Conservation (phyloP, 2,329 filamentous ascomycete genomes). For the Podosphaera leucotricha region DNA sequence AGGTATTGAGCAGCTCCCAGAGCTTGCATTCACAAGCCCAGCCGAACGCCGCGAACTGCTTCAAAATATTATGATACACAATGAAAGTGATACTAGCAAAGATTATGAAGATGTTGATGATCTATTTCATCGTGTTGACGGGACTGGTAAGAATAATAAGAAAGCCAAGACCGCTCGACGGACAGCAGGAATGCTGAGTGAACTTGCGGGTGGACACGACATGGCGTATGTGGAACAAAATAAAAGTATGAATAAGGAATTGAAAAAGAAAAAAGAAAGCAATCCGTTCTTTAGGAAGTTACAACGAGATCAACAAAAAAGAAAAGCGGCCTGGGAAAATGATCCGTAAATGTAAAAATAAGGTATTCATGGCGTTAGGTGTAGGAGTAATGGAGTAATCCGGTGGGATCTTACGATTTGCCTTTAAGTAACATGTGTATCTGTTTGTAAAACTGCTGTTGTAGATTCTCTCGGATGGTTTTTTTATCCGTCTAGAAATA, state of each 20-base stretch:
- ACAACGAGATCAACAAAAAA: slow-evolving; percentile 33
- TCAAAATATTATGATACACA: slow-evolving; percentile 71
- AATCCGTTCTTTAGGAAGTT: slow-evolving; percentile 43
- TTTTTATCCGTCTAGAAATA: background rate
- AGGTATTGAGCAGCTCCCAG: slow-evolving; percentile 65
- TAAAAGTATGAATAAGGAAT: slow-evolving; percentile 42
- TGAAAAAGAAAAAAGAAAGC: slow-evolving; percentile 37
- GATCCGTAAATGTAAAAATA: slow-evolving; percentile 1
- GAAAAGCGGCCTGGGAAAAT: slow-evolving; percentile 20
- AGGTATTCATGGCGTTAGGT: background rate
- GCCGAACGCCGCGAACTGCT: slow-evolving; percentile 67
- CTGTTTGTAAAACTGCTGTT: background rate
- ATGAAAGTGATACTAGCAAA: slow-evolving; percentile 24
- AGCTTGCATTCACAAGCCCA: slow-evolving; percentile 57
- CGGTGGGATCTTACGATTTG: background rate
- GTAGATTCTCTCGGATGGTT: background rate
- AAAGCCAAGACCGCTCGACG: slow-evolving; percentile 42
- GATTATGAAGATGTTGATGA: slow-evolving; percentile 22
- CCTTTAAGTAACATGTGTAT: background rate
- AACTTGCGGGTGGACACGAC: slow-evolving; percentile 74
- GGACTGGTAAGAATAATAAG: slow-evolving; percentile 21
- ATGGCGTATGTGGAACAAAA: slow-evolving; percentile 92
- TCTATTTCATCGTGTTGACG: slow-evolving; percentile 23
- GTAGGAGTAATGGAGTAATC: background rate
- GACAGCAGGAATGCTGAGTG: slow-evolving; percentile 64